phyloP scores from a whole-genome alignment of 1,284 basidiomycete species.

The Mycosarcoma maydis region DNA sequence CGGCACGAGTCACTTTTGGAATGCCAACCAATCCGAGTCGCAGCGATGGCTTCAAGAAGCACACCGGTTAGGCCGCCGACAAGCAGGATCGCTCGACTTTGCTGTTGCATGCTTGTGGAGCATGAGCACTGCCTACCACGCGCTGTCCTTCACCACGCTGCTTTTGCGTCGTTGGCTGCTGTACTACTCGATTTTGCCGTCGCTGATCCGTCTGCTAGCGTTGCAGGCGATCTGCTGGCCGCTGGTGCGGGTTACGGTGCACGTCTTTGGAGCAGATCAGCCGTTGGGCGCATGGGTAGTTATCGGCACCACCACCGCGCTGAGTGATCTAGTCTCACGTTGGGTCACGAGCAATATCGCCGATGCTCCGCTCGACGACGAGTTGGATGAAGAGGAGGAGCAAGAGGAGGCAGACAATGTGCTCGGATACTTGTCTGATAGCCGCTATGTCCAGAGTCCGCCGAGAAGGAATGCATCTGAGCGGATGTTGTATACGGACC shows the following conservation, averaged over 20 bases:
- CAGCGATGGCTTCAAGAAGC: slow-evolving; percentile 2
- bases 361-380: slow-evolving; percentile 49
- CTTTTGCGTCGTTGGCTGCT: slow-evolving; percentile 81
- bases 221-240: slow-evolving; percentile 88
- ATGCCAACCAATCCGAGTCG: not conserved
- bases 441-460: slow-evolving; percentile 26
- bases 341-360: slow-evolving; percentile 66
- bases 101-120: slow-evolving; percentile 60
- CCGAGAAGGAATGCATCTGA: slow-evolving; percentile 13
- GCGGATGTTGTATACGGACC: slow-evolving; percentile 10
- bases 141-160: slow-evolving; percentile 79
- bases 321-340: slow-evolving; percentile 60
- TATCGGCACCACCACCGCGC: slow-evolving; percentile 78
- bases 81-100: slow-evolving; percentile 52
- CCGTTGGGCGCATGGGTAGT: slow-evolving; percentile 81
- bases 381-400: slow-evolving; percentile 34
- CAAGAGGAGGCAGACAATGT: slow-evolving; percentile 25
- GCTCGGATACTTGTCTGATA: slow-evolving; percentile 23
- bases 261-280: slow-evolving; percentile 74
- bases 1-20: slow-evolving; percentile 28
- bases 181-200: slow-evolving; percentile 81
- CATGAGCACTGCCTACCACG: slow-evolving; percentile 82
- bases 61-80: slow-evolving; percentile 23
- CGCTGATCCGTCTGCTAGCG: slow-evolving; percentile 81
- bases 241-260: slow-evolving; percentile 80